phyloP scores from a whole-genome alignment of 1,284 basidiomycete genomes.

The Laetiporus sulphureus region DNA sequence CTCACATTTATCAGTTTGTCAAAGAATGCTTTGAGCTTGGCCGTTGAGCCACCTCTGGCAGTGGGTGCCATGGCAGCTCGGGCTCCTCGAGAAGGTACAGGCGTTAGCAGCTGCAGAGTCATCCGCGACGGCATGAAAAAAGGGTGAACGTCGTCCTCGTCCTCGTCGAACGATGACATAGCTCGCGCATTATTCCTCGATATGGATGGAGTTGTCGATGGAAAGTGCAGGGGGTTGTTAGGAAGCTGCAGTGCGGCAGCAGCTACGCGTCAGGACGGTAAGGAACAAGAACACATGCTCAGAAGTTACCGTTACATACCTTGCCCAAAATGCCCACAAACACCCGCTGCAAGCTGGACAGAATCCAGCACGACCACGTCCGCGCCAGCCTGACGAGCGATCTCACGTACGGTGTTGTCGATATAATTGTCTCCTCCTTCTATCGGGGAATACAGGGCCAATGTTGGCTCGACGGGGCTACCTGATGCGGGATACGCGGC shows the following conservation, averaged over 20 bases:
- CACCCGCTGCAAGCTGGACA: slow-evolving; percentile 75
- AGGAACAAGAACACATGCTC: neutral
- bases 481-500: slow-evolving; percentile 52
- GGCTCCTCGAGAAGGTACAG: slow-evolving; percentile 30
- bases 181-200: slow-evolving; percentile 19
- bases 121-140: slow-evolving; percentile 37
- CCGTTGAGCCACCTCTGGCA: slow-evolving; percentile 36
- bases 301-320: slow-evolving; percentile 33
- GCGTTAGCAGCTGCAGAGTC: slow-evolving; percentile 55
- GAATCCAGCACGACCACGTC: slow-evolving; percentile 80
- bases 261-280: slow-evolving; percentile 31
- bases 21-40: slow-evolving; percentile 63
- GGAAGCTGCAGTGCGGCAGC: slow-evolving; percentile 60
- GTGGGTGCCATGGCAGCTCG: slow-evolving; percentile 23
- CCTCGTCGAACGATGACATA: slow-evolving; percentile 24
- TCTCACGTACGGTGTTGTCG: slow-evolving; percentile 68
- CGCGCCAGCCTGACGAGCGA: slow-evolving; percentile 64
- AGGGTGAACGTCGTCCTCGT: slow-evolving; percentile 42
- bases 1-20: slow-evolving; percentile 63
- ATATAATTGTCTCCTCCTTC: slow-evolving; percentile 79
- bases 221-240: slow-evolving; percentile 66
- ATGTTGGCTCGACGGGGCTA: slow-evolving; percentile 60
- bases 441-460: slow-evolving; percentile 80
- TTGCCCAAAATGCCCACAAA: slow-evolving; percentile 72
- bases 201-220: slow-evolving; percentile 29